phyloP scores from a whole-genome alignment of 257 asterid genomes.

The Phtheirospermum japonicum region DNA sequence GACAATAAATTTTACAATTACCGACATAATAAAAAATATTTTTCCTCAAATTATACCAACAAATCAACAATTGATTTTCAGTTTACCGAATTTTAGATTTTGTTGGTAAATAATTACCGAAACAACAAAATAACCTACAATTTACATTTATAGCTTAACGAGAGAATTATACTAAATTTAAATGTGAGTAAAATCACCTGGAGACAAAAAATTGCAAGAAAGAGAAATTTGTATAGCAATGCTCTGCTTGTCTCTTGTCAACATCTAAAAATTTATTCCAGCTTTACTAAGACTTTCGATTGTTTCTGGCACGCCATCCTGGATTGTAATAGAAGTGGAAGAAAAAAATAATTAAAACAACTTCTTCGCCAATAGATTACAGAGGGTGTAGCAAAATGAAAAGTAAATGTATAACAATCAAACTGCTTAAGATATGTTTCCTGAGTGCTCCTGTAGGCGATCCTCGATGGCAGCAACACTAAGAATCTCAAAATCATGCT shows the following conservation, averaged over 20 bases:
- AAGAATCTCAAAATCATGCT: constrained; percentile 79
- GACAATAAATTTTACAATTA: too few relatives aligned
- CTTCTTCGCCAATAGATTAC: constrained; percentile 22
- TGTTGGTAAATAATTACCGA: too few relatives aligned
- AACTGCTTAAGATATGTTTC: constrained; percentile 26
- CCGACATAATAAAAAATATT: too few relatives aligned
- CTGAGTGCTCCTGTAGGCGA: constrained; percentile 74
- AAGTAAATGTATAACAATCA: constrained; percentile 13
- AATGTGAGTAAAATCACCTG: constrained; percentile 78
- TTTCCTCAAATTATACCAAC: too few relatives aligned
- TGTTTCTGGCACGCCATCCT: constrained; percentile 99
- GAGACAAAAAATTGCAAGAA: constrained; percentile 94
- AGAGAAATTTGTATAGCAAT: constrained; percentile 97
- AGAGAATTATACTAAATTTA: too few relatives aligned
- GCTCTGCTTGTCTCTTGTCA: constrained; percentile 95
- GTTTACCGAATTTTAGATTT: too few relatives aligned
- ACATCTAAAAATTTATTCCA: constrained; percentile 98
- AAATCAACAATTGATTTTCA: too few relatives aligned
- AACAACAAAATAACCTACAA: too few relatives aligned
- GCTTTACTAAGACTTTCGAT: constrained; percentile 86
- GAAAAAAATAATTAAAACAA: constrained; percentile 25
- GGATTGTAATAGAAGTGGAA: constrained; percentile 30
- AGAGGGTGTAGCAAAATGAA: constrained; percentile 17
- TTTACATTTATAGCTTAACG: too few relatives aligned
- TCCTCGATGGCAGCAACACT: constrained; percentile 99